Evolutionary conservation across 441 rosid genomes (phyloP), one percentile per base, ranked within the genome.

Genomic region (Biscutella auriculata): DNA sequence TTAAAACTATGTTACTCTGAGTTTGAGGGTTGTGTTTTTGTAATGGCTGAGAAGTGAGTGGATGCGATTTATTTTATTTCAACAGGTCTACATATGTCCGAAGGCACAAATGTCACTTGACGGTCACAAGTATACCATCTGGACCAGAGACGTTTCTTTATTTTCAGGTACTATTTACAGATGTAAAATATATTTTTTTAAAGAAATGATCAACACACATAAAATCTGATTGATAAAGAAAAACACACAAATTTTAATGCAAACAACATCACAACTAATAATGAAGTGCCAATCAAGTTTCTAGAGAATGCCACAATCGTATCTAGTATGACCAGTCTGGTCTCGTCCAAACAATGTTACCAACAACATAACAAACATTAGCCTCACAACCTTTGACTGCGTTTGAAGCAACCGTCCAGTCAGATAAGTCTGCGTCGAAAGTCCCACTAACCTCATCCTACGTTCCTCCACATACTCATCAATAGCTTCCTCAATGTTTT

Each of bases 391-490:
- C 16, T 7, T 3, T 0, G 78, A 73, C 1, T 73, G 28, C 42
- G 68, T 51, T 14, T 67, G 68, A 1, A 75, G 8, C 21, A 42
- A 10, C 13, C 54, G 44, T 50, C 88, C 81, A 0, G 54, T 47
- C 47, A 73, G 60, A 53, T 74, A 76, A 8, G 80, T 76, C 46
- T 80, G 77, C n/a, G 57, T 19, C 0, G 83, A 78, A 49, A 82
- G 53, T 53, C 70, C n/a, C 4, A 82, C 42, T 51, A 82, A 17
- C 61, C 88, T 79, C 82, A 49, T 65, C 74, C 72, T 76, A 51
- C 83, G 71, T 60, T 76, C 80, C 19, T 52, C 27, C 27, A 73
- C 69, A 21, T 72, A 81, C 28, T 67, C 64, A 65, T 77, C 78
- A 21, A 75, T 29, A 43, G 69, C 84, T 10, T 66, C 75, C 32